Evolutionary conservation across 1,284 basidiomycete species (phyloP), one percentile per base, ranked within the genome.

Genomic region (Rhodofomes roseus): DNA sequence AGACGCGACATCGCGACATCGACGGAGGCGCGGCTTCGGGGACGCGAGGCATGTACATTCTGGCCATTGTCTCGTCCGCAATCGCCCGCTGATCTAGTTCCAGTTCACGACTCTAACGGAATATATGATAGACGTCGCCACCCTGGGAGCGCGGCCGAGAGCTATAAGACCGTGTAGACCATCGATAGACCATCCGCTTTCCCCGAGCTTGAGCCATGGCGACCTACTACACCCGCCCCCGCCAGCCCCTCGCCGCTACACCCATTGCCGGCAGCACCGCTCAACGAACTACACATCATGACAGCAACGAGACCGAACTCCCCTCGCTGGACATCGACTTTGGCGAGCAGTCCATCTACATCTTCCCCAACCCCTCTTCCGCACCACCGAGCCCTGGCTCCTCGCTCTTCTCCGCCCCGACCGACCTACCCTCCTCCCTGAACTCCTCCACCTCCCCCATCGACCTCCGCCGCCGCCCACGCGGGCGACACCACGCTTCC

Each of bases 311-410:
- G 11, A 36, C 51, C 8, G 20, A 53, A 29, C 48, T 52, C 7
- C 23, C 56, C 20, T 53, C 56, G 1, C 57, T 58, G 5, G 58
- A 62, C 55, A 56, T 56, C 29, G 52, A 55, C 46, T 62, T 65
- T 43, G 64, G 65, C 43, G 69, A 71, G 43, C 61, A 63, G n/a
- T 72, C 72, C 25, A 71, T 74, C 37, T 74, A 74, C 65, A 69
- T 76, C 55, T 75, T 77, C 53, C 72, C 74, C n/a, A 71, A 65
- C 23, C 70, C 74, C 2, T 57, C 70, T 3, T 70, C 69, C 5
- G 59, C 58, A 1, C 71, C 70, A 29, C 63, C 68, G 1, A 70
- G 67, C 56, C 69, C 72, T 9, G 65, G 61, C 1, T 67, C 69
- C 2, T 69, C 68, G 11, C 59, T 68, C 1, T 65, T 69, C 54